Conservation (phyloP, 1,284 basidiomycete genomes). For the Trametes polyzona region DNA sequence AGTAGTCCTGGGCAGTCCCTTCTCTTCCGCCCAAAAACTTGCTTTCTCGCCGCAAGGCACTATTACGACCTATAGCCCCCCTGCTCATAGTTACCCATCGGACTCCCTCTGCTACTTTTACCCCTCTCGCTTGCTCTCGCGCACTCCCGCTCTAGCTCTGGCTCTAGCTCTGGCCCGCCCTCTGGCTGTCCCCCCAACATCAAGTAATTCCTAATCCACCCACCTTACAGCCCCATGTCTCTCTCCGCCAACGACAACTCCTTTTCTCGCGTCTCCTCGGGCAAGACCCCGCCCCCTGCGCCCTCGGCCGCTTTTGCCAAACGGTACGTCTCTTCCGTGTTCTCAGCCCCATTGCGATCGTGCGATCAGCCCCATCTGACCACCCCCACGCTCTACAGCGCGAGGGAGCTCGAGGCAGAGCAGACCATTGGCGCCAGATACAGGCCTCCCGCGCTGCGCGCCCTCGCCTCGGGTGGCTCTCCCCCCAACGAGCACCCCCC, state of each 20-base stretch:
- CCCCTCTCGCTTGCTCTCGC: conserved; percentile 37
- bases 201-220: conserved; percentile 83
- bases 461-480: conserved; percentile 67
- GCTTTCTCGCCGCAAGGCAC: conserved; percentile 34
- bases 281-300: conserved; percentile 87
- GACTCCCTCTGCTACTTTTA: conserved; percentile 38
- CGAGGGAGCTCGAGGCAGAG: conserved; percentile 81
- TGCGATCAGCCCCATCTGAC: conserved; percentile 15
- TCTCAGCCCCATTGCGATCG: not conserved
- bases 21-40: conserved; percentile 44
- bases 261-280: conserved; percentile 79
- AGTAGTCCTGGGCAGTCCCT: conserved; percentile 44
- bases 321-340: conserved; percentile 54
- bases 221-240: conserved; percentile 74
- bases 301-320: conserved; percentile 88
- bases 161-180: conserved; percentile 10
- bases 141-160: conserved; percentile 24
- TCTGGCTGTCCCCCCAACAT: conserved; percentile 38
- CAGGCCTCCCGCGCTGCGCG: conserved; percentile 79
- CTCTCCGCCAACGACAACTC: conserved; percentile 81
- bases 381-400: conserved; percentile 47
- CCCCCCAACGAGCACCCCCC: conserved; percentile 68
- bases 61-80: conserved; percentile 44
- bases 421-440: conserved; percentile 69
- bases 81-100: conserved; percentile 55